Evolutionary conservation across 176 grass and related monocot genomes (phyloP).

Genomic region (Aegilops sharonensis): DNA sequence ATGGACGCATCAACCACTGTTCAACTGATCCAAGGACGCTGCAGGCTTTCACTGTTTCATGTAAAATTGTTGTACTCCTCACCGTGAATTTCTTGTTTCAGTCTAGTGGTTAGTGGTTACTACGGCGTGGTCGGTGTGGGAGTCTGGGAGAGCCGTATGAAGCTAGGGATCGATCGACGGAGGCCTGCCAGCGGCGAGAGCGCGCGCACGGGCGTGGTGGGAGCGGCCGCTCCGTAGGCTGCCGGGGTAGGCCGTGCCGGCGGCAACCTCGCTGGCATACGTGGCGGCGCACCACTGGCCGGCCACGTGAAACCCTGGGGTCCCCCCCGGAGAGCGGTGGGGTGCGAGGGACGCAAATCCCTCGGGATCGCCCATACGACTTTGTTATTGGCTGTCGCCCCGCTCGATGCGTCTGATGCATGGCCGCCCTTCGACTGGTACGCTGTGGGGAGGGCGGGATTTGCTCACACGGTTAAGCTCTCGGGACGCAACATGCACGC

Average conservation of each 20-base stretch:
- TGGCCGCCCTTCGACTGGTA: conserved; percentile 22
- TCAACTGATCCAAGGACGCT: conserved; percentile 22
- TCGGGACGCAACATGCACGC: conserved; percentile 23
- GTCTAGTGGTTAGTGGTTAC: background rate
- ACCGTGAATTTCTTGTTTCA: background rate
- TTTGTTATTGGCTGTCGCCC: conserved; percentile 31
- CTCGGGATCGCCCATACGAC: conserved; percentile 47
- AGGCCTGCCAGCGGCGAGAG: background rate
- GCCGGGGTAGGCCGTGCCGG: conserved; percentile 17
- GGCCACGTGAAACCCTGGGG: conserved; percentile 15
- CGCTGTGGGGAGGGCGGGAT: conserved; percentile 23
- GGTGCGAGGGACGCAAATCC: conserved; percentile 50
- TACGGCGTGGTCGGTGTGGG: conserved; percentile 20
- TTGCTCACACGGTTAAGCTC: conserved; percentile 18
- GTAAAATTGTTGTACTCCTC: background rate
- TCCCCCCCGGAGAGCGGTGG: background rate
- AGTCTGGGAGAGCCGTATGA: background rate
- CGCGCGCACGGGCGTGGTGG: background rate
- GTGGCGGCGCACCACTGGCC: conserved; percentile 25
- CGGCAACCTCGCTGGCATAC: conserved; percentile 4
- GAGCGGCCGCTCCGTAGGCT: conserved; percentile 22
- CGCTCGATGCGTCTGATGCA: background rate
- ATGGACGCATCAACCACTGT: conserved; percentile 33
- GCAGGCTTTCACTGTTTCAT: background rate
- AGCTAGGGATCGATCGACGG: conserved; percentile 16